Conservation (phyloP, 2,329 filamentous ascomycete species). For the Xenoacremonium recifei region DNA sequence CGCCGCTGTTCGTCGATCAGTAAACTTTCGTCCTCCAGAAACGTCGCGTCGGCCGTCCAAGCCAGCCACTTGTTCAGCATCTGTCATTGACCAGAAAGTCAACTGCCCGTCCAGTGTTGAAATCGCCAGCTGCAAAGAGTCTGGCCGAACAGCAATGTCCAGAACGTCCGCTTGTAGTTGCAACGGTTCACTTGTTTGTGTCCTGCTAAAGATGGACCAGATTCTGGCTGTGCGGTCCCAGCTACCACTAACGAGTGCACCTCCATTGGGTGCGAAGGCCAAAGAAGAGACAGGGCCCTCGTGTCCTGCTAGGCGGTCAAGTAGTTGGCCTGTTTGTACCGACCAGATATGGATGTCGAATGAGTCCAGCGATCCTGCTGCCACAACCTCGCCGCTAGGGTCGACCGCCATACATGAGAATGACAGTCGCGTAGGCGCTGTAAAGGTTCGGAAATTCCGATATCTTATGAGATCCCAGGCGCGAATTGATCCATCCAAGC, state of each 20-base stretch:
- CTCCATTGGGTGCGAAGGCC: constrained; percentile 84
- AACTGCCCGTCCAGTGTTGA: constrained; percentile 92
- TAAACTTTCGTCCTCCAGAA: constrained; percentile 85
- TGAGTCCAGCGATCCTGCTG: constrained; percentile 90
- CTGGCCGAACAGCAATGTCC: constrained; percentile 81
- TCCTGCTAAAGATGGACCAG: constrained; percentile 92
- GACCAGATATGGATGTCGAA: constrained; percentile 99
- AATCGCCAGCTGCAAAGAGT: constrained; percentile 86
- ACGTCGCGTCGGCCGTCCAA: constrained; percentile 90
- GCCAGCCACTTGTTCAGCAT: constrained; percentile 81
- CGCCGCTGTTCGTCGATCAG: constrained; percentile 86
- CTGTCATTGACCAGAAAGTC: constrained; percentile 90
- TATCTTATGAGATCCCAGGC: constrained; percentile 97
- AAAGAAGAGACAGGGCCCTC: constrained; percentile 90
- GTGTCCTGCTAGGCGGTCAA: constrained; percentile 88
- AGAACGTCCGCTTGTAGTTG: constrained; percentile 91
- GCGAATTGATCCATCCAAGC: constrained; percentile 87
- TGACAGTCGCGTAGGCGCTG: constrained; percentile 83
- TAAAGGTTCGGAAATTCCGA: constrained; percentile 96
- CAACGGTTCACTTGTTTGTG: constrained; percentile 91
- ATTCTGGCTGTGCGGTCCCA: constrained; percentile 96
- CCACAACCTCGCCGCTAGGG: constrained; percentile 92
- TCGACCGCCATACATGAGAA: constrained; percentile 97
- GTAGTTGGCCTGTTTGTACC: constrained; percentile 92
- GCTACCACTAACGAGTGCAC: constrained; percentile 82